These are phyloP conservation scores for Ceratocystis destructans DNA, from an alignment of 2,329 filamentous ascomycete species.

Conservation along the genomic window DNA sequence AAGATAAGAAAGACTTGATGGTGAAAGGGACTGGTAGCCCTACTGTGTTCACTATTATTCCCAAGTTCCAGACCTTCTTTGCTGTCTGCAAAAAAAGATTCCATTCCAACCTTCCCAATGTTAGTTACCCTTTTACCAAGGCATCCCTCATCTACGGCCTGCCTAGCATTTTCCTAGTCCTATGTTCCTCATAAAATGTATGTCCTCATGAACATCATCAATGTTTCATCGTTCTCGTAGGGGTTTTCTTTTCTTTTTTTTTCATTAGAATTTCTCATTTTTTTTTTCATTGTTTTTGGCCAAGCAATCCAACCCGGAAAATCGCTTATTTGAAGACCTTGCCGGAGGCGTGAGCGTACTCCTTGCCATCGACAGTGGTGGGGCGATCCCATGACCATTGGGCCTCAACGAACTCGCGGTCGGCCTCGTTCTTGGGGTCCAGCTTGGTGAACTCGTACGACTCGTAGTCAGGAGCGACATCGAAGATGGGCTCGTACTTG, in stretches of 20 bases:
- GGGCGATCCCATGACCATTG: slow-evolving; percentile 90
- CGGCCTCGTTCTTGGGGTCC: slow-evolving; percentile 71
- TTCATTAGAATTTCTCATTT: slow-evolving; percentile 18
- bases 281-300: slow-evolving; percentile 19
- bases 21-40: slow-evolving; percentile 15
- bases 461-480: slow-evolving; percentile 94
- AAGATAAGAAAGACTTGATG: not conserved
- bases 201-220: slow-evolving; percentile 19
- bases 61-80: slow-evolving; percentile 2
- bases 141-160: slow-evolving; percentile 12
- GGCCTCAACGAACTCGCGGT: slow-evolving; percentile 73
- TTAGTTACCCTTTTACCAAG: slow-evolving; percentile 2
- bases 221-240: slow-evolving; percentile 10
- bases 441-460: slow-evolving; percentile 96
- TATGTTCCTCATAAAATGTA: slow-evolving; percentile 21
- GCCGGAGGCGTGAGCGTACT: slow-evolving; percentile 74
- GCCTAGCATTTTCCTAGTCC: slow-evolving; percentile 6
- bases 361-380: slow-evolving; percentile 68
- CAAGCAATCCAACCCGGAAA: slow-evolving; percentile 20
- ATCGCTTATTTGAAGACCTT: slow-evolving; percentile 93
- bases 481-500: slow-evolving; percentile 72
- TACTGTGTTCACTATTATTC: slow-evolving; percentile 7
- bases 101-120: slow-evolving; percentile 6
- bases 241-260: slow-evolving; percentile 15
- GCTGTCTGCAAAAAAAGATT: not conserved